Base-by-base conservation (phyloP, 768 basidiomycete species). In the Harrya chromipes region DNA sequence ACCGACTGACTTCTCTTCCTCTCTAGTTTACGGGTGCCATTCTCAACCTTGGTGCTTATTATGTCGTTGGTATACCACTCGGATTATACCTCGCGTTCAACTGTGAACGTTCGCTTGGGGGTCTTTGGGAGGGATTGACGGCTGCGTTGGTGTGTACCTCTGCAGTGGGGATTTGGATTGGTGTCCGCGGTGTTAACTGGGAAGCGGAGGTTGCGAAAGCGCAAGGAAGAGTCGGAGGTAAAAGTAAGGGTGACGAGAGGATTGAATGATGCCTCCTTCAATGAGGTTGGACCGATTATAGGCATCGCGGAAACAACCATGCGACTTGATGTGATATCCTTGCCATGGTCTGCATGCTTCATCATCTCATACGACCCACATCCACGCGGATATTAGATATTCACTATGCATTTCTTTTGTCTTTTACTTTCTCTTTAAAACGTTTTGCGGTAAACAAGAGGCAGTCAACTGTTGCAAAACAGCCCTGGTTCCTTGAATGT, bases 101-200 rank as follows among this genome's bases (percentile, higher is more conserved):
- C 43, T 64, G 62, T 11, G 65, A 72, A 33, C 74, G 80, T 65
- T 81, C 74, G 0, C 72, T 97, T 12, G 71, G 74, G 17, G 94
- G 94, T 0, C 76, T 97, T 14, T 97, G 93, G 94, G 74, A 87
- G 35, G 93, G 93, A 13, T 70, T 94, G 34, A 88, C 87, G 0
- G 62, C 79, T 5, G 82, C 87, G 1, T 72, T 91, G 20, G 69
- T 87, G 16, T 91, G 43, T 66, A 82, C 13, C 83, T 84, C 67
- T 72, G 74, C 39, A 8, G 63, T 81, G 14, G 84, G 85, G 3
- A 74, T 80, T 2, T 74, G 71, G 61, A 57, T 83, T 1, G 79
- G 75, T 42, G 31, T 89, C 14, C 61, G 68, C 2, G 44, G 63
- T 19, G 80, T 86, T 4, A 76, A 92, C 64, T 92, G 90, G 90